Evolutionary conservation across 2,329 filamentous ascomycete species (phyloP).

Genomic region (Lachnellula subtilissima): DNA sequence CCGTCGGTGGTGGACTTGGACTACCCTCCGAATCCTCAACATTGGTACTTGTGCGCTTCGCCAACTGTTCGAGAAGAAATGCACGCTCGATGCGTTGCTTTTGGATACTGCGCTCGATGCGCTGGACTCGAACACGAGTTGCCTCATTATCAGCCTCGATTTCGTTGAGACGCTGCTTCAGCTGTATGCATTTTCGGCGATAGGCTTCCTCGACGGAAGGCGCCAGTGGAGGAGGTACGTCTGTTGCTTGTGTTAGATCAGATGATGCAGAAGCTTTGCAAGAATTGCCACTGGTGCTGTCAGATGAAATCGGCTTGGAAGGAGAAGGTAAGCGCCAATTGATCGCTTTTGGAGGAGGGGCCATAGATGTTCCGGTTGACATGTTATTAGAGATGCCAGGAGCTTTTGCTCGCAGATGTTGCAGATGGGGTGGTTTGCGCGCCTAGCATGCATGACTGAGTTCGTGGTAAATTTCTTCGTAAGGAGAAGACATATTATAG

Average conservation of each 20-base stretch:
- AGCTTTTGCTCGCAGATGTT: no score
- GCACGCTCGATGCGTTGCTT: slow-evolving; percentile 87
- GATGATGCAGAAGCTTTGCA: neutral
- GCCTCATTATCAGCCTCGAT: slow-evolving; percentile 89
- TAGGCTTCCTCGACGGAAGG: slow-evolving; percentile 95
- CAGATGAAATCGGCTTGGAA: no score
- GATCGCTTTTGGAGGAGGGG: no score
- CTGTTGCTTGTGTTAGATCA: slow-evolving; percentile 22
- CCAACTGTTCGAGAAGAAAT: slow-evolving; percentile 67
- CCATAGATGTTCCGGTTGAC: no score
- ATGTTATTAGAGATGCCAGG: no score
- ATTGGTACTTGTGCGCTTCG: slow-evolving; percentile 68
- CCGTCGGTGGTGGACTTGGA: slow-evolving; percentile 73
- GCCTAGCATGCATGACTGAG: no score
- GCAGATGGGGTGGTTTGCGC: no score
- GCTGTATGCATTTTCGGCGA: slow-evolving; percentile 90
- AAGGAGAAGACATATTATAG: no score
- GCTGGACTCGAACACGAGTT: slow-evolving; percentile 70
- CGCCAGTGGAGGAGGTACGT: slow-evolving; percentile 59
- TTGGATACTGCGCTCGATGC: slow-evolving; percentile 79
- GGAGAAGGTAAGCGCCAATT: no score
- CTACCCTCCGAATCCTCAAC: slow-evolving; percentile 76
- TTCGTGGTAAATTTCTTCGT: no score
- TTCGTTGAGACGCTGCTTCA: slow-evolving; percentile 86
- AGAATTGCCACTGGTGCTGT: no score